Evolutionary conservation across 441 rosid species (phyloP).

Genomic region (Jatropha multifida): DNA sequence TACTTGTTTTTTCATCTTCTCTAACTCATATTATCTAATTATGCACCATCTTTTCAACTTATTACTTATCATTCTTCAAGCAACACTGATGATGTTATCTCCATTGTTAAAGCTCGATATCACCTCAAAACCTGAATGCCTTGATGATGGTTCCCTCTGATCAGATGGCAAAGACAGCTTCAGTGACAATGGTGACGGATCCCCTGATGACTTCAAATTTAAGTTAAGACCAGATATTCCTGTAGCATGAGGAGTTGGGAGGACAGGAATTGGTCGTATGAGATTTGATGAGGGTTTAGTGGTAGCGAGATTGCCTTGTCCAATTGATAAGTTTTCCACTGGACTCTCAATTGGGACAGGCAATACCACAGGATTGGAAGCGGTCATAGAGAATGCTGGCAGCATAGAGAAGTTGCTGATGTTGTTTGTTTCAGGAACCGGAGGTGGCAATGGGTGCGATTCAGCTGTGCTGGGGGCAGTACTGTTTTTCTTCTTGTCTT

Average conservation of each 20-base stretch:
- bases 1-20: conserved; percentile 21
- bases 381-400: conserved; percentile 31
- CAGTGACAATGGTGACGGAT: conserved; percentile 46
- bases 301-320: conserved; percentile 25
- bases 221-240: conserved; percentile 43
- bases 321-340: conserved; percentile 28
- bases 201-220: conserved; percentile 30
- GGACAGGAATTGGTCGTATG: conserved; percentile 33
- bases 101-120: conserved; percentile 50
- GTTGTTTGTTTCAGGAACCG: conserved; percentile 32
- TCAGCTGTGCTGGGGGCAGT: conserved; percentile 2
- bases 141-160: conserved; percentile 41
- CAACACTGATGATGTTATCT: conserved; percentile 64
- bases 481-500: conserved; percentile 15
- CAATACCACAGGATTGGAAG: conserved; percentile 24
- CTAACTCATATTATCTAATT: conserved; percentile 24
- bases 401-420: conserved; percentile 30
- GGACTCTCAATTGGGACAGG: conserved; percentile 40
- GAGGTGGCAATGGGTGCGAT: conserved; percentile 19
- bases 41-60: conserved; percentile 18
- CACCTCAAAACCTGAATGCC: conserved; percentile 47
- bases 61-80: conserved; percentile 37
- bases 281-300: conserved; percentile 23
- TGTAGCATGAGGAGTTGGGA: conserved; percentile 28
- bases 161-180: conserved; percentile 45